Percentiles rank a stretch among this genome's conserved stretches.
These are phyloP conservation scores for Cladophialophora bantiana DNA, from an alignment of 2,329 filamentous ascomycete genomes.

Conservation along the genomic window DNA sequence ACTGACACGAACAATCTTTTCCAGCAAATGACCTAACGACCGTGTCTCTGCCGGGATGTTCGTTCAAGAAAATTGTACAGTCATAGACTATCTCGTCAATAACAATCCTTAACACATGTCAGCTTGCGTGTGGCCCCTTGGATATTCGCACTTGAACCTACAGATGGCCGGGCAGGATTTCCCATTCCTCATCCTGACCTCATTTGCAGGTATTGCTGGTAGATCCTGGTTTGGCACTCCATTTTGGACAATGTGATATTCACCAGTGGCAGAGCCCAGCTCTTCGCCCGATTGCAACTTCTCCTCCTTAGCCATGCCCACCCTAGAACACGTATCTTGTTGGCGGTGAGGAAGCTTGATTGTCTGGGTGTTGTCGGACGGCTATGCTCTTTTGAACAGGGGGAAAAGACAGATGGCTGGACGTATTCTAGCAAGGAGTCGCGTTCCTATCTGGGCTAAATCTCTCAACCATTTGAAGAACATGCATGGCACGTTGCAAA, in stretches of 20 bases:
- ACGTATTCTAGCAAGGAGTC: neutral
- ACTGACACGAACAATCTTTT: conserved; percentile 40
- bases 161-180: neutral
- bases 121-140: neutral
- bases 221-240: neutral
- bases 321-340: neutral
- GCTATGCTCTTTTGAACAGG: neutral
- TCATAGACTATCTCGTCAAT: conserved; percentile 45
- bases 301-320: neutral
- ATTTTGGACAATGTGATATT: neutral
- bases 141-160: neutral
- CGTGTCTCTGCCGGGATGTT: conserved; percentile 44
- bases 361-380: neutral
- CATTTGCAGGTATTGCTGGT: neutral
- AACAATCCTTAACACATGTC: conserved; percentile 33
- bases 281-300: neutral
- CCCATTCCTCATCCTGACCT: neutral
- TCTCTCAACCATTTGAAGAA: neutral
- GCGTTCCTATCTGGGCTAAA: neutral
- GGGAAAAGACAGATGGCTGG: neutral
- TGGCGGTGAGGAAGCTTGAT: neutral
- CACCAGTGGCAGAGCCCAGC: neutral
- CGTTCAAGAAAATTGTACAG: conserved; percentile 40
- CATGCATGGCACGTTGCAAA: neutral
- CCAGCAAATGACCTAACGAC: conserved; percentile 44